Evolutionary conservation across 805 yeast species (phyloP).

Genomic region (Clavispora phyllophila): DNA sequence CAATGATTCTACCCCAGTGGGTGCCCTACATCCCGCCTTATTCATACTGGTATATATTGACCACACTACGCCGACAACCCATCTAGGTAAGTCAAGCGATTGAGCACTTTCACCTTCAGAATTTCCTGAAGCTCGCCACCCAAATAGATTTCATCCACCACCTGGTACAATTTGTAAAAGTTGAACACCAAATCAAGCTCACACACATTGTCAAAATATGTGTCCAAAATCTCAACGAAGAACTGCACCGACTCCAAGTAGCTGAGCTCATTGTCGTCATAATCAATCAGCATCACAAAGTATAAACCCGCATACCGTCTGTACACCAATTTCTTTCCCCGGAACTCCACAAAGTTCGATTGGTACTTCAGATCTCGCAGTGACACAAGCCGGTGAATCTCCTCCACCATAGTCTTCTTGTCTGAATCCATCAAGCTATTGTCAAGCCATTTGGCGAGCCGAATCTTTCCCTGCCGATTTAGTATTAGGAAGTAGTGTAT

Average conservation of each 20-base stretch:
- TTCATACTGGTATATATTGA: too few species aligned
- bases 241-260: slow-evolving; percentile 82
- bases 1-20: too few species aligned
- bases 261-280: slow-evolving; percentile 75
- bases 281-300: slow-evolving; percentile 78
- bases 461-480: slow-evolving; percentile 89
- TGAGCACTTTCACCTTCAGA: slow-evolving; percentile 61
- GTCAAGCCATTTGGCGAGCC: slow-evolving; percentile 75
- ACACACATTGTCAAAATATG: slow-evolving; percentile 85
- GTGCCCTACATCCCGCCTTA: too few species aligned
- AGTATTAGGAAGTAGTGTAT: slow-evolving; percentile 77
- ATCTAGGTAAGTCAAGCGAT: slow-evolving; percentile 62
- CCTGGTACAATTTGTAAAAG: slow-evolving; percentile 76
- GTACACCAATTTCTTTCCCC: slow-evolving; percentile 63
- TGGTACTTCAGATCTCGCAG: slow-evolving; percentile 82
- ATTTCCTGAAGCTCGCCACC: slow-evolving; percentile 92
- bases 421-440: slow-evolving; percentile 25
- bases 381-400: slow-evolving; percentile 74
- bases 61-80: slow-evolving; percentile 15
- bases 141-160: slow-evolving; percentile 79
- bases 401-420: slow-evolving; percentile 41
- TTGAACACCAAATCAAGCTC: slow-evolving; percentile 91
- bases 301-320: slow-evolving; percentile 89
- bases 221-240: slow-evolving; percentile 82
- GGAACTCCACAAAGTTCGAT: slow-evolving; percentile 69